Percentiles rank a stretch among this genome's conserved stretches.
These are phyloP conservation scores for Scheffersomyces insectosa DNA, from an alignment of 1,139 yeast species.

Conservation along the genomic window DNA sequence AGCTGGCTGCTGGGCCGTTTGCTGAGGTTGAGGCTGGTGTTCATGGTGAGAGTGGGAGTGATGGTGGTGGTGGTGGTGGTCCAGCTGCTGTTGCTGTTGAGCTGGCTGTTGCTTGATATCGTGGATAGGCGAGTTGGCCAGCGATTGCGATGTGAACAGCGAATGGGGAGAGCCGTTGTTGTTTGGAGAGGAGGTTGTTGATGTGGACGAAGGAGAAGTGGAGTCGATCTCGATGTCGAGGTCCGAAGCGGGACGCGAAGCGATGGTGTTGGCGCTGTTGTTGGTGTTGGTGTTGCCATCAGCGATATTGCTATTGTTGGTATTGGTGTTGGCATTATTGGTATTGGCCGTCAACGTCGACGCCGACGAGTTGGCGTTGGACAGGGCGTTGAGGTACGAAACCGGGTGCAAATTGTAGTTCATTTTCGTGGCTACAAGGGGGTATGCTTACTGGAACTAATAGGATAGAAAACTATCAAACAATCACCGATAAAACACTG, in stretches of 20 bases:
- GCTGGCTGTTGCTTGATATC: slow-evolving; percentile 12
- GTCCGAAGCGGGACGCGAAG: slow-evolving; percentile 18
- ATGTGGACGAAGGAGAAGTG: slow-evolving; percentile 28
- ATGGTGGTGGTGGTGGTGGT: slow-evolving; percentile 4
- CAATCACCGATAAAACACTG: too few relatives aligned
- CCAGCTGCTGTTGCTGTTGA: slow-evolving; percentile 3
- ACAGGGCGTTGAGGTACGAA: slow-evolving; percentile 43
- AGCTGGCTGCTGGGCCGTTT: slow-evolving; percentile 6
- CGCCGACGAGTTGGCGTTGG: slow-evolving; percentile 11
- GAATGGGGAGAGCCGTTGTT: slow-evolving; percentile 33
- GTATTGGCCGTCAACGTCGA: slow-evolving; percentile 4
- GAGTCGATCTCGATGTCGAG: slow-evolving; percentile 30
- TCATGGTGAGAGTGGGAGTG: slow-evolving; percentile 6
- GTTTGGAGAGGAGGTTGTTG: slow-evolving; percentile 26
- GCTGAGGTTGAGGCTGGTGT: slow-evolving; percentile 9
- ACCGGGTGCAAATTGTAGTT: slow-evolving; percentile 49
- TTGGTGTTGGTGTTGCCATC: too few relatives aligned
- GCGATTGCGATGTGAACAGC: slow-evolving; percentile 39
- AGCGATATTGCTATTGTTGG: not conserved
- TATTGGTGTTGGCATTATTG: slow-evolving; percentile 1
- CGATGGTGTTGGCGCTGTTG: not conserved
- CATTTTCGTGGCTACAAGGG: slow-evolving; percentile 18
- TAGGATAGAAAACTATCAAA: not conserved
- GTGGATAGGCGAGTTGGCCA: slow-evolving; percentile 36
- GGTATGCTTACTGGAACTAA: not conserved